phyloP scores from a whole-genome alignment of 495 filamentous ascomycete species.

The Cenococcum geophilum region DNA sequence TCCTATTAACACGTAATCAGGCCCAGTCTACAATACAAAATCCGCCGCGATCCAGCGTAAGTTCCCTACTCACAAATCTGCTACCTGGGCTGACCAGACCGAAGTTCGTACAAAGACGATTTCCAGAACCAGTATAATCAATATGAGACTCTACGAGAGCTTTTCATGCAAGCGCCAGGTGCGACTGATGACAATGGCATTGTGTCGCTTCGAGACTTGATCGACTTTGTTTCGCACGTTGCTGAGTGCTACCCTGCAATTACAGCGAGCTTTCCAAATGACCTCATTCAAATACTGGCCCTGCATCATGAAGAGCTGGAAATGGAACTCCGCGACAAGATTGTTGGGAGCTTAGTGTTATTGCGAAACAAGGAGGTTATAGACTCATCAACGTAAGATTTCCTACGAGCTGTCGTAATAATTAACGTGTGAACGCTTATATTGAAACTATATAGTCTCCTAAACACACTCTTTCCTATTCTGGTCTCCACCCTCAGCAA shows the following conservation, averaged over 20 bases:
- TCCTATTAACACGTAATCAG: constrained; percentile 39
- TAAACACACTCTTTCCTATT: constrained; percentile 89
- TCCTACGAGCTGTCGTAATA: background rate
- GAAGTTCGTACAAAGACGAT: constrained; percentile 69
- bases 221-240: constrained; percentile 86
- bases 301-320: constrained; percentile 76
- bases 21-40: constrained; percentile 82
- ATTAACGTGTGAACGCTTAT: background rate
- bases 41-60: constrained; percentile 73
- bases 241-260: constrained; percentile 86
- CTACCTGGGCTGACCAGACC: constrained; percentile 35
- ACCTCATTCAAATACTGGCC: constrained; percentile 72
- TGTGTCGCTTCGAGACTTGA: constrained; percentile 73
- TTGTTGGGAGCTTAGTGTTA: constrained; percentile 84
- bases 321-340: constrained; percentile 80
- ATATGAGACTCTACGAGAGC: constrained; percentile 84
- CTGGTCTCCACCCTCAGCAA: constrained; percentile 83
- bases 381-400: constrained; percentile 61
- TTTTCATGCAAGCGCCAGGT: constrained; percentile 77
- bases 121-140: constrained; percentile 84
- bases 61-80: constrained; percentile 24
- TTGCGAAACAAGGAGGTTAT: constrained; percentile 86
- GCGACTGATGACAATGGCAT: constrained; percentile 68
- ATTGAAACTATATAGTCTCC: constrained; percentile 44
- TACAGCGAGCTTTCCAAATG: constrained; percentile 68